Evolutionary conservation across 768 basidiomycete species (phyloP), one percentile per base, ranked within the genome.

Genomic region (Russula olivacea): DNA sequence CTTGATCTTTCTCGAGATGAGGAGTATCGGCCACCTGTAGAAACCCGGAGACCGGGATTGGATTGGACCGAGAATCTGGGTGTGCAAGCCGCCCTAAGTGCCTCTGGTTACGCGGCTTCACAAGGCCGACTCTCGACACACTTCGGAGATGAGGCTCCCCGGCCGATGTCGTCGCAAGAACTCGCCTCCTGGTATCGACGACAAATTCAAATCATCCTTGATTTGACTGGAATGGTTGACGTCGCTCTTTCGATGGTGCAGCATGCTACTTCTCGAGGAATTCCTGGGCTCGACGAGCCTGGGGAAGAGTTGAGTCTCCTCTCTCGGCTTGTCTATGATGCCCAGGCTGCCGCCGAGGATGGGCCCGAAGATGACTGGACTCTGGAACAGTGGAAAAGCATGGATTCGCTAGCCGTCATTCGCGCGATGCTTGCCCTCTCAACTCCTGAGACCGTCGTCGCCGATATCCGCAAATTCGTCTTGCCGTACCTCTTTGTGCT

Each of bases 401-500:
- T 94, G 79, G 76, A 80, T 21, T 83, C 91, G 4, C 71, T 79
- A 5, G 77, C 83, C 8, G 81, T 92, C 23, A 78, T 98, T 59
- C 75, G 75, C 11, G 88, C 89, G 45, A 98, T 96, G 72, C 82
- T 97, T 11, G 75, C 81, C 4, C 75, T 86, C 72, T 89, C 94
- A 5, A 84, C 84, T 2, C 77, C 88, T 4, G 77, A 81, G 2
- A 82, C 82, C 19, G 70, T 98, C 21, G 80, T 85, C 2, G 72
- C 73, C 49, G 87, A 93, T 68, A 85, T 98, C 47, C 76, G 80
- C 25, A 81, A 80, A 34, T 85, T 97, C 40, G 91, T 96, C 40
- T 80, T 93, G 74, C 96, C 96, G 3, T 99, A 97, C 72, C 82
- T 98, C 0, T 95, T 88, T 68, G 93, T 98, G 25, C 79, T 98